Evolutionary conservation across 306 rosid species (phyloP), one percentile per base, ranked within the genome.

Genomic region (Quercus wislizeni): DNA sequence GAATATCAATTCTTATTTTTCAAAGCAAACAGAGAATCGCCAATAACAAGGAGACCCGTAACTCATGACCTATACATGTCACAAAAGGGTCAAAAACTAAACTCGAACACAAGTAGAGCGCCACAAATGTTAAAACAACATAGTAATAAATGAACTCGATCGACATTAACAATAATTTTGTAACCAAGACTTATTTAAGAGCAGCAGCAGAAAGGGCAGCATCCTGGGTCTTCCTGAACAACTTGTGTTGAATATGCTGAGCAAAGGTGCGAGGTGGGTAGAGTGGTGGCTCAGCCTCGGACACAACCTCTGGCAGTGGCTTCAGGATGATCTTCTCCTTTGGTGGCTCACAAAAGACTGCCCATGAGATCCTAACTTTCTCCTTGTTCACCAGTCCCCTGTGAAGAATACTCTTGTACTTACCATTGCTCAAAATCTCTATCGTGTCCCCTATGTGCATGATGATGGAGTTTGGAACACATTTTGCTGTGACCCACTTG

Each of bases 371-470:
- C 85, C 98, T 85, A 49, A 93, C 98, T 73, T 90, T 93, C 49
- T 93, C 93, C 81, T 91, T 90, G 90, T 93, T 93, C 43, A 93
- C 97, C 73, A 93, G 80, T 0, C 93, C 97, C 73, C 98, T 86
- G 46, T 93, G 98, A 73, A 91, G 91, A 70, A 93, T 93, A 18
- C 97, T 93, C 86, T 93, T 93, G 86, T 82, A 93, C 80, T 82
- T 91, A 0, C 93, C 92, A 15, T 93, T 93, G 87, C 97, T 91
- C 14, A 93, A 77, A 58, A 93, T 93, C 86, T 93, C 98, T 20
- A 90, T 4, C 52, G 98, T 93, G 76, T 93, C 98, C 2, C 98
- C 98, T 54, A 93, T 83, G 83, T 91, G 97, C 98, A 93, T 91
- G 41, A 93, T 79, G 31, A 93, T 87, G 70, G 98, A 91, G 62